phyloP scores from a whole-genome alignment of 2,329 filamentous ascomycete species.

The Lachnellula arida region DNA sequence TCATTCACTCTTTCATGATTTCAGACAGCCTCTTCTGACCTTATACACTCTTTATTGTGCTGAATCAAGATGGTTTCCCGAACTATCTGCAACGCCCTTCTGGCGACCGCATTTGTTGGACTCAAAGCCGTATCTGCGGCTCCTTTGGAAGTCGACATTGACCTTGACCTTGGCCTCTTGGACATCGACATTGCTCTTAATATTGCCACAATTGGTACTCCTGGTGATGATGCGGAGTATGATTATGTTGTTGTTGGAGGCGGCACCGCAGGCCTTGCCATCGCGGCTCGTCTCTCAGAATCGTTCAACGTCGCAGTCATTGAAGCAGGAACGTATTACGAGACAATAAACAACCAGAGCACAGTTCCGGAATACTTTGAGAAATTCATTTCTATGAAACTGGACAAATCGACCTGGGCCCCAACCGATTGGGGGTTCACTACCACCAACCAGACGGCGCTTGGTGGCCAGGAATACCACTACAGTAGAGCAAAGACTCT shows the following conservation, averaged over 20 bases:
- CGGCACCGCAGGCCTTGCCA: slow-evolving; percentile 38
- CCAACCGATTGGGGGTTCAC: not conserved
- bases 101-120: too few species aligned
- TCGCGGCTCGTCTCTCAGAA: slow-evolving; percentile 35
- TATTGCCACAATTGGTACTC: not conserved
- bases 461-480: not conserved
- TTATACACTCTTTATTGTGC: too few species aligned
- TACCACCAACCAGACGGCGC: not conserved
- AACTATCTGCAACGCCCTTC: too few species aligned
- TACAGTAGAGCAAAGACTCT: not conserved
- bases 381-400: not conserved
- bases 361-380: not conserved
- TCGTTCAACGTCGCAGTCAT: not conserved
- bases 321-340: not conserved
- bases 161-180: too few species aligned
- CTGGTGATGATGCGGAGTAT: not conserved
- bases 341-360: not conserved
- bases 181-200: too few species aligned
- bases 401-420: not conserved
- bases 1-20: too few species aligned
- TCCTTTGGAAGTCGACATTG: too few species aligned
- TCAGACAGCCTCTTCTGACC: too few species aligned
- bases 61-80: too few species aligned
- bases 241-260: slow-evolving; percentile 42
- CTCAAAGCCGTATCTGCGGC: too few species aligned